Percentiles rank a stretch among this genome's conserved stretches.
Conservation (phyloP, 257 asterid genomes). For the Rehmannia glutinosa region DNA sequence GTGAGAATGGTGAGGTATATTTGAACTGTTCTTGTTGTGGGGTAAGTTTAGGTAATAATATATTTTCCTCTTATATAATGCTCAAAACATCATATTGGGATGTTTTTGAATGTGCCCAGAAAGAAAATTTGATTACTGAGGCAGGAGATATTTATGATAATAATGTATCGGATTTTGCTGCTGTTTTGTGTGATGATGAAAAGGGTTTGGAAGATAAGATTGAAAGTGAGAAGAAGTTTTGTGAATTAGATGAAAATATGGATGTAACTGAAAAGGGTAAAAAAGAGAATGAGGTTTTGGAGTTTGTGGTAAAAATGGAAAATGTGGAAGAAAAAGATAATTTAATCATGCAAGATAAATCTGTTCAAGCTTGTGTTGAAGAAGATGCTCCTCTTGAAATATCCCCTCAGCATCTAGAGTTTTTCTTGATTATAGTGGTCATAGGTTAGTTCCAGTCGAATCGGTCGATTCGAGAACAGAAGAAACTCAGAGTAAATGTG, state of each 20-base stretch:
- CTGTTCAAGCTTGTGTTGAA: slow-evolving; percentile 39
- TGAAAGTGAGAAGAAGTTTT: too few species aligned
- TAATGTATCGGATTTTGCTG: background rate
- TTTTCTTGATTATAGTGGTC: slow-evolving; percentile 46
- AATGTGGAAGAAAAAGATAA: slow-evolving; percentile 2
- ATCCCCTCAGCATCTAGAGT: slow-evolving; percentile 55
- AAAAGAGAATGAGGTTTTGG: slow-evolving; percentile 6
- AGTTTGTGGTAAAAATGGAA: slow-evolving; percentile 12
- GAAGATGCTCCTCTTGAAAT: slow-evolving; percentile 26
- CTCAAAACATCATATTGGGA: slow-evolving; percentile 51
- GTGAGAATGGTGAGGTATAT: slow-evolving; percentile 25
- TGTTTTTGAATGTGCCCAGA: slow-evolving; percentile 30
- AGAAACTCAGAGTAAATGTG: background rate
- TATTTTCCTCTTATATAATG: slow-evolving; percentile 30
- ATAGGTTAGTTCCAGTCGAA: slow-evolving; percentile 21
- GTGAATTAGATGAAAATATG: background rate
- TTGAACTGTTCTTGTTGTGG: slow-evolving; percentile 58
- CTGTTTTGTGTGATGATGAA: slow-evolving; percentile 16
- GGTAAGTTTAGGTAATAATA: slow-evolving; percentile 20
- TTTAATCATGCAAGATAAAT: slow-evolving; percentile 33
- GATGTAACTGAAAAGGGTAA: background rate
- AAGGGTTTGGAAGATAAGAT: too few species aligned
- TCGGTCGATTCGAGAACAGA: slow-evolving; percentile 16
- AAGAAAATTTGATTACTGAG: slow-evolving; percentile 12
- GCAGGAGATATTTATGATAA: background rate